Base-by-base conservation (phyloP, 1,139 yeast species). In the Candida dubliniensis region DNA sequence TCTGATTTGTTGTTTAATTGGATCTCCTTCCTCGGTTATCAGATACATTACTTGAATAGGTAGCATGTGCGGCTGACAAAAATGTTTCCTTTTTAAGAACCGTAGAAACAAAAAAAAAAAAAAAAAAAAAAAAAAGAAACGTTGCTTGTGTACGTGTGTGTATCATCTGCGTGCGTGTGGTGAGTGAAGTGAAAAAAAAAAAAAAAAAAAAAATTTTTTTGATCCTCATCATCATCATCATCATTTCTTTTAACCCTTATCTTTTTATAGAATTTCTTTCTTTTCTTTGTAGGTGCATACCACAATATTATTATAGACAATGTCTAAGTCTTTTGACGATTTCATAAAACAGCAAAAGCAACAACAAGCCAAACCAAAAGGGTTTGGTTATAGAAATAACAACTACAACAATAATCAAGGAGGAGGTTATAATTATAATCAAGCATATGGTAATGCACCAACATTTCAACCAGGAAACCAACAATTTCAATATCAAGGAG, bases 281-380 rank as follows among this genome's bases (percentile, higher is more conserved):
- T 18, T 18, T 18, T 18, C 5, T 18, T 18, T 18, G 23, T 18
- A 18, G 23, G 23, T 18, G 13, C 14, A 8, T 30, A n/a, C 14
- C 18, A 12, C 25, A 34, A 25, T 2, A 25, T 4, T 2, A 25
- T 4, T 26, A 27, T 29, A 12, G 31, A 23, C 29, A 18, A 58
- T 60, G 64, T 60, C 64, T 33, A 51, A 59, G 50, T 60, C 65
- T 14, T 63, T 63, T 47, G 64, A 63, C 34, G 67, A 62, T 43
- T 63, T 63, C 42, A 42, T 63, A 36, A 62, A 59, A 51, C 58
- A 56, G 48, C 66, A 63, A 49, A 58, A 54, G 41, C 61, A 50
- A 40, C 48, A 57, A 23, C 63, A 56, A 40, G 55, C 46, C 15
- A 60, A 57, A 39, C 58, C 58, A 26, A 56, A 56, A 39, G 61